Conservation (phyloP, 495 filamentous ascomycete species). For the Ramalina intermedia region DNA sequence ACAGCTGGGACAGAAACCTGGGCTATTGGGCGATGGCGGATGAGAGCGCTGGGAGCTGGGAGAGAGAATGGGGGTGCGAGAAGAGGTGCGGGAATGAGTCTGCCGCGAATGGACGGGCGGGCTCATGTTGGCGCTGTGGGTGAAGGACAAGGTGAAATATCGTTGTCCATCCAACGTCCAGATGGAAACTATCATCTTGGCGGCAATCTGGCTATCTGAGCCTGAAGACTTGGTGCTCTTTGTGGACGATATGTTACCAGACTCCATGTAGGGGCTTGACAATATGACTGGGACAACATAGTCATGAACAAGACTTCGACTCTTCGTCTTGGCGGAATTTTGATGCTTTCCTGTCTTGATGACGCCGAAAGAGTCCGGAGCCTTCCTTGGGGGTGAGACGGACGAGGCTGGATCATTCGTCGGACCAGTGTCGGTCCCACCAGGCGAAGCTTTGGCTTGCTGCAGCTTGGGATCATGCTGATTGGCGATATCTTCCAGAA, state of each 20-base stretch:
- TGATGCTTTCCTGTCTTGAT: not conserved
- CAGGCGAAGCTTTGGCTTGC: not conserved
- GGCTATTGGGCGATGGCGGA: conserved; percentile 27
- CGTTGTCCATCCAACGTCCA: conserved; percentile 45
- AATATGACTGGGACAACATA: conserved; percentile 44
- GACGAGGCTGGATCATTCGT: not conserved
- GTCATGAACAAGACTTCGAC: conserved; percentile 25
- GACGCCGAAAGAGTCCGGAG: not conserved
- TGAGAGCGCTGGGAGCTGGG: conserved; percentile 16
- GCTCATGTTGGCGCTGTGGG: conserved; percentile 10
- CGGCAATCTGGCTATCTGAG: conserved; percentile 25
- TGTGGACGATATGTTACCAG: conserved; percentile 14
- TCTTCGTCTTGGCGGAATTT: not conserved
- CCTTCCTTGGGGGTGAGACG: not conserved
- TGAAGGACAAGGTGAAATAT: conserved; percentile 55
- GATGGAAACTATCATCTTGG: conserved; percentile 53
- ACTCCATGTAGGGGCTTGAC: conserved; percentile 17
- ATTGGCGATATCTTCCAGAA: conserved; percentile 34
- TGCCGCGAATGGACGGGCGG: not conserved
- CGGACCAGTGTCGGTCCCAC: conserved; percentile 2
- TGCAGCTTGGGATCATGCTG: conserved; percentile 24
- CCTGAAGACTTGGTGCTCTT: conserved; percentile 2
- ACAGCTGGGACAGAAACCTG: conserved; percentile 18
- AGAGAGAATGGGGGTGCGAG: conserved; percentile 12
- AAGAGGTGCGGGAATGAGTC: conserved; percentile 6